phyloP scores from a whole-genome alignment of 108 stramenopile genomes.

The Pseudonitzschia multiseries region DNA sequence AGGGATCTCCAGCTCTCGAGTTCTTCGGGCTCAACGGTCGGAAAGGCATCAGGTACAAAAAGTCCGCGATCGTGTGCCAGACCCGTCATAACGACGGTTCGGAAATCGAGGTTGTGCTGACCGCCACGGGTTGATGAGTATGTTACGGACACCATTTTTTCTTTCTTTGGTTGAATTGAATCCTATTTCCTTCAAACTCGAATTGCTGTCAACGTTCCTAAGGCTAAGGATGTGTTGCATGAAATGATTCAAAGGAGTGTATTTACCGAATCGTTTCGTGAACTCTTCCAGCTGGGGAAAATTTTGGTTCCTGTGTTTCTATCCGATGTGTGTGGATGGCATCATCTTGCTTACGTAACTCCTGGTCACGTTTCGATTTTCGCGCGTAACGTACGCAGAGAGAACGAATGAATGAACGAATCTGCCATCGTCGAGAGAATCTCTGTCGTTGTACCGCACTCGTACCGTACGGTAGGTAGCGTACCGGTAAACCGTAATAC shows the following conservation, averaged over 20 bases:
- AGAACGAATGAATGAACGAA: neutral
- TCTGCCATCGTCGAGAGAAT: neutral
- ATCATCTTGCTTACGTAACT: constrained; percentile 2
- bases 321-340: neutral
- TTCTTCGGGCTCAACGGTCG: constrained; percentile 69
- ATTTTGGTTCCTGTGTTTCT: neutral
- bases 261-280: too few species aligned
- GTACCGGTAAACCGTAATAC: too few species aligned
- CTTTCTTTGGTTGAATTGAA: neutral
- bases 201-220: neutral
- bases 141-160: constrained; percentile 62
- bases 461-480: too few species aligned
- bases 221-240: neutral
- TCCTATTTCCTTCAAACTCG: neutral
- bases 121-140: constrained; percentile 95
- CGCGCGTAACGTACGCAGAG: neutral
- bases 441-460: neutral
- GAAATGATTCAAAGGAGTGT: neutral
- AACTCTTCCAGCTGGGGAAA: neutral
- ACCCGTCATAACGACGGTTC: constrained; percentile 92
- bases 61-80: constrained; percentile 94
- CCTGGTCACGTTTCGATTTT: neutral
- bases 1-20: constrained; percentile 78
- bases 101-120: constrained; percentile 84
- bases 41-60: constrained; percentile 93